Percentiles rank a stretch among this genome's conserved stretches.
Conservation (phyloP, 352 stramenopile genomes). For the Phytophthora hibernalis region DNA sequence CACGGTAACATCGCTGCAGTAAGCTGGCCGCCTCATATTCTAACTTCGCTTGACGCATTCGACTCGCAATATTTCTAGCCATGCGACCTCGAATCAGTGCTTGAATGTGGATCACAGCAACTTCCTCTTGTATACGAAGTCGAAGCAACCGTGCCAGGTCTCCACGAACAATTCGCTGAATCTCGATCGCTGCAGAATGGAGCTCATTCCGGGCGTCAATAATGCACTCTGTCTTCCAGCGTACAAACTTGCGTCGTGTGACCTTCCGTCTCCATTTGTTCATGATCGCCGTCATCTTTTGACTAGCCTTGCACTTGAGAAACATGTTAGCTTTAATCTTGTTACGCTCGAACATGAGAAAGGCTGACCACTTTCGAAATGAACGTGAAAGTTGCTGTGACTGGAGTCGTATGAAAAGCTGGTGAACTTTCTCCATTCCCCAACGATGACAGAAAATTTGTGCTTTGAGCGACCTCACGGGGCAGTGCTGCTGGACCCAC, state of each 20-base stretch:
- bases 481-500: slow-evolving; percentile 88
- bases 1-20: slow-evolving; percentile 81
- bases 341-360: slow-evolving; percentile 76
- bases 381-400: slow-evolving; percentile 70
- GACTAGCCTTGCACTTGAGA: slow-evolving; percentile 83
- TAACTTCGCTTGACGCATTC: slow-evolving; percentile 41
- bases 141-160: slow-evolving; percentile 46
- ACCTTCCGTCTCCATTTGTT: slow-evolving; percentile 64
- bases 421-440: slow-evolving; percentile 85
- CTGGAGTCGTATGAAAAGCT: slow-evolving; percentile 75
- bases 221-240: slow-evolving; percentile 60
- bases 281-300: slow-evolving; percentile 78
- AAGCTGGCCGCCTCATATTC: slow-evolving; percentile 57
- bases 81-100: slow-evolving; percentile 59
- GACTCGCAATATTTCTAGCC: slow-evolving; percentile 28
- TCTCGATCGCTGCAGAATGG: slow-evolving; percentile 68
- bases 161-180: slow-evolving; percentile 71
- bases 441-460: slow-evolving; percentile 89
- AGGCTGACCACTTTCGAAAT: slow-evolving; percentile 75
- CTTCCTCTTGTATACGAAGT: slow-evolving; percentile 27
- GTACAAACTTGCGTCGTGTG: slow-evolving; percentile 47
- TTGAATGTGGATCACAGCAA: slow-evolving; percentile 57
- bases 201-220: slow-evolving; percentile 66
- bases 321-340: slow-evolving; percentile 82
- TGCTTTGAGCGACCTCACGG: slow-evolving; percentile 79